phyloP scores from a whole-genome alignment of 495 filamentous ascomycete species.

The Eremomyces bilateralis region DNA sequence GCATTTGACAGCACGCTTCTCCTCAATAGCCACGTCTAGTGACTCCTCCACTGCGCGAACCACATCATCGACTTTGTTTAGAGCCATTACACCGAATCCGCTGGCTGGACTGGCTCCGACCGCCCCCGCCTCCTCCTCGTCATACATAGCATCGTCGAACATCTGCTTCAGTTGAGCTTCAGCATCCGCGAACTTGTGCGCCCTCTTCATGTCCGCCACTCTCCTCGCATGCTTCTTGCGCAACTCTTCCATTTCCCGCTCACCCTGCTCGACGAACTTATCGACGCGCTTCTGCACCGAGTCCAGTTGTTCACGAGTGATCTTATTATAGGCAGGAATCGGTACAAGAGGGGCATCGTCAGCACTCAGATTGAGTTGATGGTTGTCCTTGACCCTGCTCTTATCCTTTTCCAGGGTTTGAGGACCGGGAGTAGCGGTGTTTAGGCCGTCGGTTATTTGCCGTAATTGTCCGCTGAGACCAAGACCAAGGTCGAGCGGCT shows the following conservation, averaged over 20 bases:
- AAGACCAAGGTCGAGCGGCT: conserved; percentile 68
- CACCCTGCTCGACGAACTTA: conserved; percentile 39
- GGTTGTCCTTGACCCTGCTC: conserved; percentile 9
- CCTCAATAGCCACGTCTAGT: conserved; percentile 13
- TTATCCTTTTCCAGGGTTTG: too few relatives aligned
- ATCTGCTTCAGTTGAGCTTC: conserved; percentile 15
- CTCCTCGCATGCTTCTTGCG: conserved; percentile 53
- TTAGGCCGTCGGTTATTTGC: conserved; percentile 57
- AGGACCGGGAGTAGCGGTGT: conserved; percentile 31
- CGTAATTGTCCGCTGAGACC: conserved; percentile 74
- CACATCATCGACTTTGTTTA: conserved; percentile 9
- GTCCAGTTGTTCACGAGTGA: conserved; percentile 44
- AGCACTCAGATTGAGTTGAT: too few relatives aligned
- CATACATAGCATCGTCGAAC: conserved; percentile 2
- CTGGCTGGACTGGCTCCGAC: not conserved
- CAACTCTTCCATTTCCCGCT: conserved; percentile 62
- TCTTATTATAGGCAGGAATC: conserved; percentile 20
- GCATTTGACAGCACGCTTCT: conserved; percentile 14
- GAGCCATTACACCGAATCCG: too few relatives aligned
- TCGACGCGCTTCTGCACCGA: conserved; percentile 57
- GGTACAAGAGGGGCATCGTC: not conserved
- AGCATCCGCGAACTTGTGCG: conserved; percentile 18
- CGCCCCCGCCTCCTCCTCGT: not conserved
- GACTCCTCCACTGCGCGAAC: conserved; percentile 15
- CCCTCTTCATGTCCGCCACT: conserved; percentile 51